These are phyloP conservation scores for Calonectria pauciramosa DNA, from an alignment of 2,329 filamentous ascomycete species.

Conservation along the genomic window DNA sequence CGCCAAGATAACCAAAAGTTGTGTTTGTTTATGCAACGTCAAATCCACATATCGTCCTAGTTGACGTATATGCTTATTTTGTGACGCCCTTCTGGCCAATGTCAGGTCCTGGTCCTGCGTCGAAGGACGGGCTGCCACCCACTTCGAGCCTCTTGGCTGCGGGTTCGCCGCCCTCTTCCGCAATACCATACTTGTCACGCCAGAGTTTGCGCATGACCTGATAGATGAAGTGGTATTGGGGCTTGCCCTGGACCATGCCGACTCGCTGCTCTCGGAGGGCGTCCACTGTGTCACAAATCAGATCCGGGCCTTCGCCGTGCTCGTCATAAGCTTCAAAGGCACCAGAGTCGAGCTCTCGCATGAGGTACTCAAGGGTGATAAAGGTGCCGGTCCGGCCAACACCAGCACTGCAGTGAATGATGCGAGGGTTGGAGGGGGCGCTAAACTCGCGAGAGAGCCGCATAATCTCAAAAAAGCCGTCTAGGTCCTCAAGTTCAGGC, in stretches of 20 bases:
- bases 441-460: conserved; percentile 72
- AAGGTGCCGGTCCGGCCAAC: conserved; percentile 96
- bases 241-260: conserved; percentile 94
- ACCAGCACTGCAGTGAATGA: conserved; percentile 91
- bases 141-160: conserved; percentile 68
- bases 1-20: not conserved
- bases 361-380: conserved; percentile 93
- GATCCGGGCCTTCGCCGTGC: conserved; percentile 63
- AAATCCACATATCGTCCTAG: not conserved
- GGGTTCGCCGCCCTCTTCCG: conserved; percentile 58
- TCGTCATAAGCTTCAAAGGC: conserved; percentile 67
- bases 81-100: conserved; percentile 25
- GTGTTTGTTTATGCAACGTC: conserved; percentile 12
- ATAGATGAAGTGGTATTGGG: conserved; percentile 91
- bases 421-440: conserved; percentile 74
- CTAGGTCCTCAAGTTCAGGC: conserved; percentile 76
- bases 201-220: conserved; percentile 83
- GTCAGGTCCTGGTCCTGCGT: conserved; percentile 37
- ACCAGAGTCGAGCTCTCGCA: conserved; percentile 84
- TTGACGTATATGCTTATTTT: conserved; percentile 16
- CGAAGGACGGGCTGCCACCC: conserved; percentile 57
- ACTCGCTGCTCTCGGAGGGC: conserved; percentile 86
- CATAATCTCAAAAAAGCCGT: conserved; percentile 78
- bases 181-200: conserved; percentile 71
- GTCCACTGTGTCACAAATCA: conserved; percentile 85